Percentiles rank a stretch among this genome's conserved stretches.
These are phyloP conservation scores for Secale cereale DNA, from an alignment of 176 grass and related monocot genomes.

Conservation along the genomic window DNA sequence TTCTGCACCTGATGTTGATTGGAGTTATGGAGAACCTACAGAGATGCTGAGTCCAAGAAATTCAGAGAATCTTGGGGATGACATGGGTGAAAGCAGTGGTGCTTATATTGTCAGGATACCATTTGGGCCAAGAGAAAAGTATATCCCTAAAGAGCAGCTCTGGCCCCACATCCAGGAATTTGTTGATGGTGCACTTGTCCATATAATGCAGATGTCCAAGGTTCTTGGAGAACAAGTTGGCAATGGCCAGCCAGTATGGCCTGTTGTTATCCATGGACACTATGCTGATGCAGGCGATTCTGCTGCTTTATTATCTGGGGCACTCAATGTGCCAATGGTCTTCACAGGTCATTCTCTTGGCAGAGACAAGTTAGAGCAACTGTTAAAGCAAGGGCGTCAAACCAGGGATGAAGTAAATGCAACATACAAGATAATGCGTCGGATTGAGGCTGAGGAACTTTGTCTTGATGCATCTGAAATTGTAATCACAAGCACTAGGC, in stretches of 20 bases:
- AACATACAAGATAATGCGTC: constrained; percentile 82
- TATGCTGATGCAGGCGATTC: constrained; percentile 90
- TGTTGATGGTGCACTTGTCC: constrained; percentile 78
- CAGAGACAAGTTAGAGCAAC: constrained; percentile 82
- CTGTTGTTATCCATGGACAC: constrained; percentile 76
- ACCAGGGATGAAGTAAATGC: constrained; percentile 72
- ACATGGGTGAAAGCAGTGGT: constrained; percentile 63
- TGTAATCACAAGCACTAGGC: constrained; percentile 78
- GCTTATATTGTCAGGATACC: constrained; percentile 89
- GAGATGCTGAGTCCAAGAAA: constrained; percentile 62
- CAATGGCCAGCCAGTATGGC: constrained; percentile 63
- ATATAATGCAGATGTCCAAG: constrained; percentile 73
- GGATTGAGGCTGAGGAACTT: constrained; percentile 87
- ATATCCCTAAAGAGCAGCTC: constrained; percentile 70
- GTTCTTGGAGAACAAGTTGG: constrained; percentile 82
- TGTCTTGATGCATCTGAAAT: constrained; percentile 81
- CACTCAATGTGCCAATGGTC: constrained; percentile 86
- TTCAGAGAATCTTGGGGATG: constrained; percentile 45
- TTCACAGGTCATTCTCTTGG: constrained; percentile 90
- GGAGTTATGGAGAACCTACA: constrained; percentile 79
- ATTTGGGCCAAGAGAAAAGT: constrained; percentile 78
- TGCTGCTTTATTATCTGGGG: constrained; percentile 80
- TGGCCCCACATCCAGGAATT: constrained; percentile 92
- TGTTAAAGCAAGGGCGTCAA: constrained; percentile 80
- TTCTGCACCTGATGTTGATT: constrained; percentile 62